These are phyloP conservation scores for Botrytis sinoallii DNA, from an alignment of 2,329 filamentous ascomycete genomes.

Conservation along the genomic window DNA sequence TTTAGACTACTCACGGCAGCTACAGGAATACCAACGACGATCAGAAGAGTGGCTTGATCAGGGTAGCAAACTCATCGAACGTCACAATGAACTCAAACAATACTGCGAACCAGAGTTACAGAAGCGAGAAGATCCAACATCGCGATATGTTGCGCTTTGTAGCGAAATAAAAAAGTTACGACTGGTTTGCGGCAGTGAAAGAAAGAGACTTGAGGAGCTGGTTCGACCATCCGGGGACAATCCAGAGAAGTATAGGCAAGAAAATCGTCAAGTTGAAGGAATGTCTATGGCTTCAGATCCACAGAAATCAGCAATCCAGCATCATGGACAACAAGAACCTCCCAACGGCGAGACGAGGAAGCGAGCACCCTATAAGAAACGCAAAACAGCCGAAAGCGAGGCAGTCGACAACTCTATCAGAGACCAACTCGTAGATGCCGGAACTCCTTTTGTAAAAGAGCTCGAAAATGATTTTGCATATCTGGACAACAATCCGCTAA, in stretches of 20 bases:
- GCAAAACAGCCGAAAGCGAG: background rate
- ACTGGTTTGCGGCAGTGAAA: background rate
- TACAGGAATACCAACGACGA: background rate
- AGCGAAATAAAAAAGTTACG: background rate
- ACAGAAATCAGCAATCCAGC: background rate
- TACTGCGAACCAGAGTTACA: background rate
- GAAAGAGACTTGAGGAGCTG: background rate
- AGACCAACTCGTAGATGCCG: background rate
- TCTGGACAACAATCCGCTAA: background rate
- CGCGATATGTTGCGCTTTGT: background rate
- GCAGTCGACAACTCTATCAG: background rate
- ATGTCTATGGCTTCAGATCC: background rate
- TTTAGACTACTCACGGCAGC: background rate
- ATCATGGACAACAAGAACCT: background rate
- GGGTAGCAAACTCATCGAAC: background rate
- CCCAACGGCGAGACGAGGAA: background rate
- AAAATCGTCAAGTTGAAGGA: background rate
- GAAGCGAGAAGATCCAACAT: background rate
- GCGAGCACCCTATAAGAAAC: background rate
- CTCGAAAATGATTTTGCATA: background rate
- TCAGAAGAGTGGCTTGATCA: background rate
- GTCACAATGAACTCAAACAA: background rate
- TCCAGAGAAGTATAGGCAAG: background rate
- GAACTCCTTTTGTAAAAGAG: background rate
- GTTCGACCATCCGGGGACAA: background rate